Conservation (phyloP, 2,329 filamentous ascomycete species). For the Chaetomium globosum region DNA sequence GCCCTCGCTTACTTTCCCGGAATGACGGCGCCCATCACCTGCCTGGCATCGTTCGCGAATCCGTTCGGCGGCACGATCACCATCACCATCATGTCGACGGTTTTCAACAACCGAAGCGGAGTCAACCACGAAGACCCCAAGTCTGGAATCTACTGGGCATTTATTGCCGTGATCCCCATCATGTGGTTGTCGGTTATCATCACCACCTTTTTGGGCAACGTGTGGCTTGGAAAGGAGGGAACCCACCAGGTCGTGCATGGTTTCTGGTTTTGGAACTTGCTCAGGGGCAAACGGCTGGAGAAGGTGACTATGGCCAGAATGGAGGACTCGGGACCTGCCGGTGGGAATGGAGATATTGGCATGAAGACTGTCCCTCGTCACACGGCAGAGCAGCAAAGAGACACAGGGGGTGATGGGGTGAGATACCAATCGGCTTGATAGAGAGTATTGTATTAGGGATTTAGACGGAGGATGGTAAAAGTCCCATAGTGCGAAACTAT, state of each 20-base stretch:
- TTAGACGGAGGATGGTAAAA: neutral
- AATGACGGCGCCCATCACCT: constrained; percentile 61
- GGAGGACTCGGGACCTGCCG: neutral
- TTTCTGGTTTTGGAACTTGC: constrained; percentile 32
- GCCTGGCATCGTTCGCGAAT: constrained; percentile 60
- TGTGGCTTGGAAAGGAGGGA: constrained; percentile 39
- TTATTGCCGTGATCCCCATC: constrained; percentile 63
- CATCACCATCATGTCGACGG: constrained; percentile 67
- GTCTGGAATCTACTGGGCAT: constrained; percentile 66
- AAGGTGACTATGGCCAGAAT: constrained; percentile 29
- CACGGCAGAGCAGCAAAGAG: neutral
- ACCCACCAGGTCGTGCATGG: constrained; percentile 37
- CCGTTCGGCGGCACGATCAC: constrained; percentile 67
- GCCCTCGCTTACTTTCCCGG: constrained; percentile 63
- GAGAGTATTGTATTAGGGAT: neutral
- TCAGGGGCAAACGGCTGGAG: constrained; percentile 28
- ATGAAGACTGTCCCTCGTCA: neutral
- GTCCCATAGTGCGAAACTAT: neutral
- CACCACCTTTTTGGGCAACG: constrained; percentile 42
- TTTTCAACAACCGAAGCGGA: constrained; percentile 63
- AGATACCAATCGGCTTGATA: too few relatives aligned
- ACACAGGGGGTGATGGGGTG: neutral
- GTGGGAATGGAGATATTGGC: neutral
- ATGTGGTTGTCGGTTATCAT: constrained; percentile 47
- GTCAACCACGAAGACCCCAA: constrained; percentile 27